Percentiles rank a stretch among this genome's conserved stretches.
Conservation (phyloP, 106 monocot genomes). For the Dendrobium nobile region DNA sequence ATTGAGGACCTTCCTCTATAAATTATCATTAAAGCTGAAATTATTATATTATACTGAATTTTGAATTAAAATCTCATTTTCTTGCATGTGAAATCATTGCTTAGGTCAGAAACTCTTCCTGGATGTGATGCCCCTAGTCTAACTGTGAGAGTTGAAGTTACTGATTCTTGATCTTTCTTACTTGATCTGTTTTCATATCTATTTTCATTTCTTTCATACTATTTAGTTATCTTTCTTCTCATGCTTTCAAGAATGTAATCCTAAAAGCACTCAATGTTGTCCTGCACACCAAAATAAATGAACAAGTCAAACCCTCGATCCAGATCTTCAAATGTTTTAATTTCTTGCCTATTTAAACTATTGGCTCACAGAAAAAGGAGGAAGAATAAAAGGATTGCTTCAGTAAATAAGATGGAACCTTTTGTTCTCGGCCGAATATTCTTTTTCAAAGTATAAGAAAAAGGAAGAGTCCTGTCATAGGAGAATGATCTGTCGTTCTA, state of each 20-base stretch:
- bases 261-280: background rate
- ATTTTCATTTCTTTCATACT: background rate
- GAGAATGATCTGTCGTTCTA: background rate
- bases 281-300: background rate
- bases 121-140: background rate
- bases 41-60: conserved; percentile 1
- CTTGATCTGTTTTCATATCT: background rate
- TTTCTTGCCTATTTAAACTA: background rate
- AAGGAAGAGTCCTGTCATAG: background rate
- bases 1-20: background rate
- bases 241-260: background rate
- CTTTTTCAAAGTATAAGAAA: background rate
- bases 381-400: background rate
- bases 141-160: background rate
- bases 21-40: background rate
- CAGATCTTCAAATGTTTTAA: background rate
- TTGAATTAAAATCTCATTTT: background rate
- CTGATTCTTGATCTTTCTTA: background rate
- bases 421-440: background rate
- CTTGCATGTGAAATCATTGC: background rate
- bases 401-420: background rate
- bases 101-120: background rate
- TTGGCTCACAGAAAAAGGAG: background rate
- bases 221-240: background rate
- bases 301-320: background rate